phyloP scores from a whole-genome alignment of 106 monocot genomes.

The Platanthera guangdongensis region DNA sequence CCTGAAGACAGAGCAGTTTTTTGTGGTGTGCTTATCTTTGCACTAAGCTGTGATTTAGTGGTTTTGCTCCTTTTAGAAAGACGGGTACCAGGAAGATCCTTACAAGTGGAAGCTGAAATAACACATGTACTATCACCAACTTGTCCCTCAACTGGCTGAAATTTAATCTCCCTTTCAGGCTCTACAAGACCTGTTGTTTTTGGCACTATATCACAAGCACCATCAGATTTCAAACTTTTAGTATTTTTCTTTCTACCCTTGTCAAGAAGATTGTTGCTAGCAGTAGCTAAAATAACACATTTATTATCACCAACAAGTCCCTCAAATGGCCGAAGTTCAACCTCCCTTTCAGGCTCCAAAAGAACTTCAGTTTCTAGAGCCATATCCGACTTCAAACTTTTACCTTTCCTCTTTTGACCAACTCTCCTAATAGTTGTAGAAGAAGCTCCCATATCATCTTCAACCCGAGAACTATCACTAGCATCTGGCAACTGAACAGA shows the following conservation, averaged over 20 bases:
- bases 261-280: not conserved
- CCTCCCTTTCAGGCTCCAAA: conserved; percentile 13
- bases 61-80: conserved; percentile 22
- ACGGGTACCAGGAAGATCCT: not conserved
- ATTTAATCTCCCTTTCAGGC: conserved; percentile 9
- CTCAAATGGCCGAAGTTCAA: conserved; percentile 1
- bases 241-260: not conserved
- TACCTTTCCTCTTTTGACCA: not conserved
- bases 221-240: not conserved
- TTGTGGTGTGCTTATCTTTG: conserved; percentile 11
- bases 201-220: conserved; percentile 12
- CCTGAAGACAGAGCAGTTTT: not conserved
- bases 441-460: conserved; percentile 21
- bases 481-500: conserved; percentile 7
- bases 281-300: not conserved
- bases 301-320: conserved; percentile 6
- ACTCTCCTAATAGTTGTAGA: not conserved
- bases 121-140: conserved; percentile 4
- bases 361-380: conserved; percentile 4
- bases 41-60: conserved; percentile 17
- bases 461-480: conserved; percentile 13
- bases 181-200: conserved; percentile 9
- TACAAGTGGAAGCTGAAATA: not conserved
- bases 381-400: conserved; percentile 3
- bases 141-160: not conserved